Base-by-base conservation (phyloP, 1,284 basidiomycete genomes). In the Melampsora americana region DNA sequence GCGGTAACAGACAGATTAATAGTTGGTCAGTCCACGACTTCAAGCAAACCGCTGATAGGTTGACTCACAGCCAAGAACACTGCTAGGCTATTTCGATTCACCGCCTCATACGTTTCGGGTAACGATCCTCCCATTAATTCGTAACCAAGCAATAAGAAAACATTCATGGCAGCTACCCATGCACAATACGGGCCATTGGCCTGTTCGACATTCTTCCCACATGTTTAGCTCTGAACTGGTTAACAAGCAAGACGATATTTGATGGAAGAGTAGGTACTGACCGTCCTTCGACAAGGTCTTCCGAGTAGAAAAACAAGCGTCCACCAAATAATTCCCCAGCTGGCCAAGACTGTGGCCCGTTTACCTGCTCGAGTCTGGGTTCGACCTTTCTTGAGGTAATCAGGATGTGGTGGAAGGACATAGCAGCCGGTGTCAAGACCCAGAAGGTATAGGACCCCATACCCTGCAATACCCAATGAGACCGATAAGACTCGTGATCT, bases 81-180 rank as follows among this genome's bases (percentile, higher is more conserved):
- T 1, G 85, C 84, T 28, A 98, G 84, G 0, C 90, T 88, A 79
- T 96, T 94, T 77, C 85, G 86, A 82, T 97, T 98, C 74, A 96
- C 85, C 0, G 91, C 90, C 44, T 90, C 88, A 6, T 97, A 84
- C 14, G 97, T 84, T 4, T 84, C 82, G 0, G 92, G 89, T 2
- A 79, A 78, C 14, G 69, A 62, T 20, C 66, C 20, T 26, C 95
- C 92, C 42, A 97, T 84, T 26, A 89, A 78, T 65, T 94, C 85
- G 82, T 97, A 96, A 1, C 88, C 88, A 11, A 93, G 85, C 26
- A 98, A 84, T 84, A 95, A 94, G 1, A 89, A 87, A 0, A 90
- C 89, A 83, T 98, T 99, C 87, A 89, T 96, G 1, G 93, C 94
- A 0, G 88, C 87, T 7, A 91, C 88, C 93, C 94, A 98, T 30